Conservation (phyloP, 225 moss, liverwort and hornwort genomes). For the Ulota crispa region DNA sequence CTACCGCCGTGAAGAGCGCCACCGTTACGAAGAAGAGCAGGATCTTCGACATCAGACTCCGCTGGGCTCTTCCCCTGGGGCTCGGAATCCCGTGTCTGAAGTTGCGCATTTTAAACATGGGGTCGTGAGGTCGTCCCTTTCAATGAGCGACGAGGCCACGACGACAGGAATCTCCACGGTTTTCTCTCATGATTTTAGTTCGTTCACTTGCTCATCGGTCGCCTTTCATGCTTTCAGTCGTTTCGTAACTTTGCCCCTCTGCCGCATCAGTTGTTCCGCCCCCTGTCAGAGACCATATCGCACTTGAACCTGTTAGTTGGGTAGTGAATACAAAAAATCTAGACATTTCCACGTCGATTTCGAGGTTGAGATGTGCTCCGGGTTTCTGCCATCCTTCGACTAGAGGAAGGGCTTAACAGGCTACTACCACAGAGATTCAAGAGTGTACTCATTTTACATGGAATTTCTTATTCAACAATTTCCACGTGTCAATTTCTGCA, state of each 20-base stretch:
- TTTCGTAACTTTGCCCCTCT: background rate
- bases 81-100: background rate
- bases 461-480: no score
- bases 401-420: background rate
- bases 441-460: background rate
- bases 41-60: conserved; percentile 6
- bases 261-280: background rate
- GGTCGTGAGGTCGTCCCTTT: background rate
- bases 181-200: background rate
- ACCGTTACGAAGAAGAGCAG: conserved; percentile 32
- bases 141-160: background rate
- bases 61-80: background rate
- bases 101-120: conserved; percentile 17
- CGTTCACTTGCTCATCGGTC: no score
- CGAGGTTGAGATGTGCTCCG: background rate
- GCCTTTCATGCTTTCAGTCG: background rate
- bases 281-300: background rate
- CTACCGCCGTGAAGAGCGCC: conserved; percentile 9
- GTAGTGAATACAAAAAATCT: background rate
- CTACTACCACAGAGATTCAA: background rate
- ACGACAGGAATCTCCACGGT: background rate
- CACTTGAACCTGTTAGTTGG: background rate
- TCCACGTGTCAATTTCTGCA: no score
- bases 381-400: no score
- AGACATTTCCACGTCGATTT: background rate